Base-by-base conservation (phyloP, 2,329 filamentous ascomycete genomes). In the Hypoxylon sp. region DNA sequence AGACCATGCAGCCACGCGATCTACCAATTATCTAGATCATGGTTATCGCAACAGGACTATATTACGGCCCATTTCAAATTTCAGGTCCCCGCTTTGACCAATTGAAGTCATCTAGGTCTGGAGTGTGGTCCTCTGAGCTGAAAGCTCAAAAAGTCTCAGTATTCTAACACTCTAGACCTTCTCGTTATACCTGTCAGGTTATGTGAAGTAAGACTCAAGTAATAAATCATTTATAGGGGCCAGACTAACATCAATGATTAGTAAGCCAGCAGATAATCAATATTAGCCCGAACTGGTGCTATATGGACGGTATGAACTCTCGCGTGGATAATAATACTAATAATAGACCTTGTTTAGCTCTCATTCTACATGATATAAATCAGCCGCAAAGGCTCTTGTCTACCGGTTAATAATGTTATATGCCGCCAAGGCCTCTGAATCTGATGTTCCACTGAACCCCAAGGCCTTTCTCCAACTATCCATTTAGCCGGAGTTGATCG, bases 401-500 rank as follows among this genome's bases (percentile, higher is more conserved):
- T 63, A 50, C 59, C 68, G 68, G 68, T 10, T 71, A 71, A 71
- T 70, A 61, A 53, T 50, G 46, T 13, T 54, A 58, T 59, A 22
- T 24, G 48, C 37, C 26, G 33, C 35, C 48, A 60, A 55, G 39
- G 13, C 60, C 37, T 22, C 60, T 63, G 14, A 53, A 42, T 52
- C 54, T 50, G 31, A 26, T 33, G 4, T 50, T 59, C 63, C 19
- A 52, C 57, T 14, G 53, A 35, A 52, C 52, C 50, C 26, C 26
- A 50, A 46, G 59, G n/a, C 17, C 24, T 31, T 69, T 63, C 62
- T 62, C 73, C 54, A 74, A 71, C 69, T 72, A 71, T 31, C 68
- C 65, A 65, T 75, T 75, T 74, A 75, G 71, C 72, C 74, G 73
- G 69, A 74, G 52, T 59, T 57, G 29, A 48, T 60, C 39, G 35